phyloP scores from a whole-genome alignment of 2,329 filamentous ascomycete species.

The Arachnopeziza araneosa region DNA sequence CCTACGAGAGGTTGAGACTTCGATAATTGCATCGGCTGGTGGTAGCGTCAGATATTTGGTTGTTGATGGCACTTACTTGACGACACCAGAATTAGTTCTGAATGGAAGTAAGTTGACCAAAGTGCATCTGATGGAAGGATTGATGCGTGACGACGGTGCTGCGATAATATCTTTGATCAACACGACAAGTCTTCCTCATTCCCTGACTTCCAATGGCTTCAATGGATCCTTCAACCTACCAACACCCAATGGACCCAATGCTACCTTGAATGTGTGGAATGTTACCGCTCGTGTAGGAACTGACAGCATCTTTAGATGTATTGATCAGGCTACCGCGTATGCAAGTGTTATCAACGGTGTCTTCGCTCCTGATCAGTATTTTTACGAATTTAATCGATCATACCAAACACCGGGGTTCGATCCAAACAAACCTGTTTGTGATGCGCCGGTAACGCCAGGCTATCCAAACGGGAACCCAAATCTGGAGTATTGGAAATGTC shows the following conservation, averaged over 20 bases:
- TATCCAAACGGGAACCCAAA: slow-evolving; percentile 29
- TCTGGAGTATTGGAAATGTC: slow-evolving; percentile 33
- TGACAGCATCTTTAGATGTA: slow-evolving; percentile 48
- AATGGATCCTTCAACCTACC: slow-evolving; percentile 33
- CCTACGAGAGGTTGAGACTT: slow-evolving; percentile 37
- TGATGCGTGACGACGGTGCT: slow-evolving; percentile 43
- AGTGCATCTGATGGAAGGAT: slow-evolving; percentile 47
- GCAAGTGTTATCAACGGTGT: slow-evolving; percentile 35
- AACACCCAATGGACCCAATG: slow-evolving; percentile 41
- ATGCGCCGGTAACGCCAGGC: slow-evolving; percentile 17
- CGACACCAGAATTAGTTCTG: slow-evolving; percentile 42
- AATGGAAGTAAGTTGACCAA: slow-evolving; percentile 37
- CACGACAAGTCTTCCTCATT: slow-evolving; percentile 36
- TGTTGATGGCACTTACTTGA: slow-evolving; percentile 46
- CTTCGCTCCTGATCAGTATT: slow-evolving; percentile 31
- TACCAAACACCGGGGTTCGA: slow-evolving; percentile 24
- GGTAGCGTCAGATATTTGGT: slow-evolving; percentile 46
- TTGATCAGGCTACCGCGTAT: slow-evolving; percentile 50
- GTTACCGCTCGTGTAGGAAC: slow-evolving; percentile 46
- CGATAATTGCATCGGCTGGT: slow-evolving; percentile 32
- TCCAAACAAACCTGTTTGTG: slow-evolving; percentile 21
- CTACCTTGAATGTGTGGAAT: slow-evolving; percentile 50
- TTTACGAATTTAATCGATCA: slow-evolving; percentile 31
- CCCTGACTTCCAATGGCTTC: slow-evolving; percentile 40
- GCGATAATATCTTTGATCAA: slow-evolving; percentile 44